Percentiles rank a stretch among this genome's conserved stretches.
Conservation (phyloP, 805 yeast genomes). For the Zygosaccharomyces kombuchaensis region DNA sequence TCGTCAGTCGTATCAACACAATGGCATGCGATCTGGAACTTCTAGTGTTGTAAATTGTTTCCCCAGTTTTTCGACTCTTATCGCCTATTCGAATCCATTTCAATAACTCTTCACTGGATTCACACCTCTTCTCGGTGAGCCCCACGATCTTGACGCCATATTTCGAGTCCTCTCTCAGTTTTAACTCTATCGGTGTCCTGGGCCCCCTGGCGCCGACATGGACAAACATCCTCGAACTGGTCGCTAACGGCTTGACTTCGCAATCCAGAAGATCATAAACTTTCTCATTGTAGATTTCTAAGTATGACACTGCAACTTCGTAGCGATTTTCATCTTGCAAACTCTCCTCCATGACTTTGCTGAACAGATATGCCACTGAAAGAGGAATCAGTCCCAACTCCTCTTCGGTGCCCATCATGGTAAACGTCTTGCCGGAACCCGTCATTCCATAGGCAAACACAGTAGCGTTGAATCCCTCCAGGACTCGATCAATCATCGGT, state of each 20-base stretch:
- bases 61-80: conserved; percentile 68
- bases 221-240: conserved; percentile 15
- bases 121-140: conserved; percentile 56
- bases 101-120: conserved; percentile 55
- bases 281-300: conserved; percentile 85
- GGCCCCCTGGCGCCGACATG: conserved; percentile 7
- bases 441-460: conserved; percentile 95
- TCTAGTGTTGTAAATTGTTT: conserved; percentile 83
- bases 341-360: conserved; percentile 37
- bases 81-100: conserved; percentile 66
- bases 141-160: conserved; percentile 76
- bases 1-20: conserved; percentile 58
- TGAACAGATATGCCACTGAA: conserved; percentile 51
- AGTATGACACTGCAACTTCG: conserved; percentile 60
- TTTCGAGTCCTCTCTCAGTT: conserved; percentile 69
- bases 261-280: conserved; percentile 66
- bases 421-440: conserved; percentile 84
- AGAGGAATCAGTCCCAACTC: conserved; percentile 71
- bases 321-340: conserved; percentile 31
- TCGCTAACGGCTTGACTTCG: conserved; percentile 5
- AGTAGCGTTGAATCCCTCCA: conserved; percentile 80
- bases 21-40: conserved; percentile 92
- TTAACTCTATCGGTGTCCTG: conserved; percentile 47
- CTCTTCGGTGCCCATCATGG: conserved; percentile 67
- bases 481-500: conserved; percentile 49